Conservation (phyloP, 192 early-diverging fungal species). For the Umbelopsis ramanniana region DNA sequence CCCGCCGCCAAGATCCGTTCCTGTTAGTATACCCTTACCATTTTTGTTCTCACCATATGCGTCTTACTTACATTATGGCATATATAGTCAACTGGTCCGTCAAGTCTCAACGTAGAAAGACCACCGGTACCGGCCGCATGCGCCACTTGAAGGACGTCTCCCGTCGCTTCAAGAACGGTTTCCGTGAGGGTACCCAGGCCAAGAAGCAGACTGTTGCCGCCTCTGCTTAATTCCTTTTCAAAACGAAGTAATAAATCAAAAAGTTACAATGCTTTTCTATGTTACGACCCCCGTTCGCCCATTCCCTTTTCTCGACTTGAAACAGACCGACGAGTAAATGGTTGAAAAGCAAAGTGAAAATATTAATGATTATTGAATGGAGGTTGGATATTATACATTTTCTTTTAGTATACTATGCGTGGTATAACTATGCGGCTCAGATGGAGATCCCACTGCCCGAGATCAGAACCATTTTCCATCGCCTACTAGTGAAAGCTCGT, state of each 20-base stretch:
- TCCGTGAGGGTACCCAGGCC: conserved; percentile 75
- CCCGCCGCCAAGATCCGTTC: conserved; percentile 95
- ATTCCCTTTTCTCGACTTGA: too few species aligned
- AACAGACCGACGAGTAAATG: too few species aligned
- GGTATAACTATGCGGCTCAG: not conserved
- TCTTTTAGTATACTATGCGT: not conserved
- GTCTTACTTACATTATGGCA: conserved; percentile 32
- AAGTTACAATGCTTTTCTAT: conserved; percentile 16
- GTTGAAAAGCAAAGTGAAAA: not conserved
- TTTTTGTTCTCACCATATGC: not conserved
- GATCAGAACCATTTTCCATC: conserved; percentile 15
- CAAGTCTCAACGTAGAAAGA: conserved; percentile 97
- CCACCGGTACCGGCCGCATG: conserved; percentile 98
- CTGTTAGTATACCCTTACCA: conserved; percentile 59
- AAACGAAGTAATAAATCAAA: conserved; percentile 15
- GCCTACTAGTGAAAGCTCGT: not conserved
- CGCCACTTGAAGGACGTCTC: conserved; percentile 89
- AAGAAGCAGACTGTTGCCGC: conserved; percentile 34
- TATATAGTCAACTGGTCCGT: conserved; percentile 86
- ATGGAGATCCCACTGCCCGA: too few species aligned
- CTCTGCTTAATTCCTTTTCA: conserved; percentile 26
- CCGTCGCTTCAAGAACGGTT: conserved; percentile 97
- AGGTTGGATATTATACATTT: conserved; percentile 6
- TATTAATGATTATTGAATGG: not conserved
- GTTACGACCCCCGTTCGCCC: not conserved